Evolutionary conservation across 192 early-diverging fungal genomes (phyloP), one percentile per base, ranked within the genome.

Genomic region (Chytriomyces sp.): DNA sequence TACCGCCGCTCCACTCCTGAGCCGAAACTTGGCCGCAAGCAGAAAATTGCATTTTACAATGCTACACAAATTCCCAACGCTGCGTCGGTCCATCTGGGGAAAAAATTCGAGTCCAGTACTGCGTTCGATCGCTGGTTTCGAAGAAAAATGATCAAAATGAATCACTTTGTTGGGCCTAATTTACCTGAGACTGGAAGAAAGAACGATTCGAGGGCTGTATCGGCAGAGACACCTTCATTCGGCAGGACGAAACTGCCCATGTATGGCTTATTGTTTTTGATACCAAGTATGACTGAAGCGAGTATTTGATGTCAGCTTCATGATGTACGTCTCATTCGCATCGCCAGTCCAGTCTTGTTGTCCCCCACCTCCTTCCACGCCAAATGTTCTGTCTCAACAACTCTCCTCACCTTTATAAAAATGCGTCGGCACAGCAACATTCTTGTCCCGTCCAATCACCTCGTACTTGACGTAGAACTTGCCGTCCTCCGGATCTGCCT

Each of bases 381-480:
- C 44, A 14, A 49, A 49, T 22, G 22, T 49, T n/a, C 22, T 22
- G 17, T n/a, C 44, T n/a, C 44, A 49, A 14, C 17, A 44, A 44
- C 41, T 22, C 2, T 2, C 14, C 44, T n/a, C 14, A 49, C 44
- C 44, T 81, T 98, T 98, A 82, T 88, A 98, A 77, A 94, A 96
- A 66, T 96, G 94, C 3, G 94, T 96, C 2, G 96, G 94, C 1
- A 98, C 96, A 5, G 90, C 90, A 53, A 92, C 86, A 63, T 93
- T 93, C 25, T 93, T 93, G 31, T 92, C 90, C 58, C 85, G 81
- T 0, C 96, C 94, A 62, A 98, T 92, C 28, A 96, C 89, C 81
- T 98, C 88, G 70, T 94, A 94, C 44, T 87, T 91, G 12, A 96
- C 89, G 52, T 91, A 89, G 22, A 32, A 69, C 44, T 75, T 79